These are phyloP conservation scores for Collybiopsis confluens DNA, from an alignment of 768 basidiomycete species.

Conservation along the genomic window DNA sequence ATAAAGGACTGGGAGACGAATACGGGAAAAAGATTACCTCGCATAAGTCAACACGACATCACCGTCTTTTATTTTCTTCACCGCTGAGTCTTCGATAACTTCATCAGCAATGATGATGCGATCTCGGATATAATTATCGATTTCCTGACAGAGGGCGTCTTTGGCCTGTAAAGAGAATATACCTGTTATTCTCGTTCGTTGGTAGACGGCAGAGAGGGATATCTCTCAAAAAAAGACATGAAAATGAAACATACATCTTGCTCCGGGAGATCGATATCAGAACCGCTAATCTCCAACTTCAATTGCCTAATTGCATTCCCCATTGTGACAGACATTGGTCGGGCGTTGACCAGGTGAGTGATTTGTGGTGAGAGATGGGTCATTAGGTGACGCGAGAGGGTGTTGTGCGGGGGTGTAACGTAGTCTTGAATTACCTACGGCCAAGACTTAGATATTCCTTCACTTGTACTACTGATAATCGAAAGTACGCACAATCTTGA, in stretches of 20 bases:
- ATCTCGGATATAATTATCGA: constrained; percentile 92
- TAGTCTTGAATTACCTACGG: constrained; percentile 92
- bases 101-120: constrained; percentile 90
- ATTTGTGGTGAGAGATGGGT: constrained; percentile 92
- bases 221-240: background rate
- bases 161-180: constrained; percentile 89
- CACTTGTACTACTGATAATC: background rate
- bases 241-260: constrained; percentile 63
- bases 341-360: constrained; percentile 78
- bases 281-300: constrained; percentile 90
- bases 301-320: constrained; percentile 92
- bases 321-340: constrained; percentile 92
- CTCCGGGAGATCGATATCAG: constrained; percentile 91
- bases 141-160: constrained; percentile 73
- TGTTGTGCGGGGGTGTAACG: constrained; percentile 78
- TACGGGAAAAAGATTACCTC: constrained; percentile 42
- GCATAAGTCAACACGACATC: constrained; percentile 93
- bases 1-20: background rate
- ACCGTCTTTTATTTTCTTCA: constrained; percentile 91
- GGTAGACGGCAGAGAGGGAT: no score
- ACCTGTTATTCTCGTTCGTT: no score
- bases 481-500: constrained; percentile 72
- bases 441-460: background rate
- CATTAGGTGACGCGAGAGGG: constrained; percentile 87
- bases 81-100: constrained; percentile 85